These are phyloP conservation scores for Coemansia javaensis DNA, from an alignment of 192 early-diverging fungal species.

Conservation along the genomic window DNA sequence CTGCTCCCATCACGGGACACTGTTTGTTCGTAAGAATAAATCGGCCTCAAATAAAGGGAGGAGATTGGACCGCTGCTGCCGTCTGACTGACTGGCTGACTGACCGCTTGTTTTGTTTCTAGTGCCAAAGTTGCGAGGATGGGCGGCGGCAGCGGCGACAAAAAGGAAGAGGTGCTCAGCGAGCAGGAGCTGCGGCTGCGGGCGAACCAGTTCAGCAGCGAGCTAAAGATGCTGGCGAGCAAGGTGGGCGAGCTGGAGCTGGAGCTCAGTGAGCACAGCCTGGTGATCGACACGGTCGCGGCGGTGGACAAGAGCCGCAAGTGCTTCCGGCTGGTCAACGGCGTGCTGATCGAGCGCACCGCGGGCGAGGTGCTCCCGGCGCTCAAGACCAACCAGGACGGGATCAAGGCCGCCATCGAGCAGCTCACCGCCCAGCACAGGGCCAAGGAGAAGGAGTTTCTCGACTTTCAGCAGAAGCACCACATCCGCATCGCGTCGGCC, in stretches of 20 bases:
- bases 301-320: slow-evolving; percentile 76
- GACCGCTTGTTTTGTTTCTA: neutral
- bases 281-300: slow-evolving; percentile 88
- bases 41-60: too few relatives aligned
- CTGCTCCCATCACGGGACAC: too few relatives aligned
- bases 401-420: slow-evolving; percentile 70
- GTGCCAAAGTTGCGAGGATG: neutral
- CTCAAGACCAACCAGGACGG: slow-evolving; percentile 81
- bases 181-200: slow-evolving; percentile 39
- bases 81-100: too few relatives aligned
- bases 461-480: slow-evolving; percentile 86
- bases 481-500: slow-evolving; percentile 63
- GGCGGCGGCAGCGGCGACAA: neutral
- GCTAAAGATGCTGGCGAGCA: slow-evolving; percentile 77
- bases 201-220: slow-evolving; percentile 68
- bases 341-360: slow-evolving; percentile 88
- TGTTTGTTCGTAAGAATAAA: too few relatives aligned
- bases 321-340: slow-evolving; percentile 93
- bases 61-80: too few relatives aligned
- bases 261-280: slow-evolving; percentile 85
- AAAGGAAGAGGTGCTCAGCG: slow-evolving; percentile 2
- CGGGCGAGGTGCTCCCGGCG: slow-evolving; percentile 86
- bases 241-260: slow-evolving; percentile 90
- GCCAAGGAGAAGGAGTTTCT: slow-evolving; percentile 84
- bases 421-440: slow-evolving; percentile 74